A percentile compares a stretch with the other conserved stretches of the same genome.
phyloP scores from a whole-genome alignment of 345 rosid genomes.

The Punica granatum region DNA sequence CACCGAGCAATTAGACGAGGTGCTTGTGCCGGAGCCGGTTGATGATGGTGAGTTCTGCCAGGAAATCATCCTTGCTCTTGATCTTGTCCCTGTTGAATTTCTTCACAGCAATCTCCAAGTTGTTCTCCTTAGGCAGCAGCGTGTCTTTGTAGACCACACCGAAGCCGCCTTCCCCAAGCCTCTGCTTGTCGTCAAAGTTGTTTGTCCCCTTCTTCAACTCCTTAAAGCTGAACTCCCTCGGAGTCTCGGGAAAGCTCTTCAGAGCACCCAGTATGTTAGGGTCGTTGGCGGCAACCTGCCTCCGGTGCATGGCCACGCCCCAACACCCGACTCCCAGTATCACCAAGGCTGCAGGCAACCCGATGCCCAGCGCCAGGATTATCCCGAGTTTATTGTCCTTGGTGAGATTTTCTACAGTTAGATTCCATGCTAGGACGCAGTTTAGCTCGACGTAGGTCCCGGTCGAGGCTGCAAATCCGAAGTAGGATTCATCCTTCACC shows the following conservation, averaged over 20 bases:
- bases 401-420: constrained; percentile 35
- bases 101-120: constrained; percentile 43
- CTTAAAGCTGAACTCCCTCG: constrained; percentile 35
- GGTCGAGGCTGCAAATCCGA: constrained; percentile 53
- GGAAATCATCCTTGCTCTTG: constrained; percentile 44
- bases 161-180: constrained; percentile 53
- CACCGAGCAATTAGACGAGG: constrained; percentile 47
- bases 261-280: constrained; percentile 35
- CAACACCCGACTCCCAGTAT: constrained; percentile 4
- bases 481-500: constrained; percentile 33
- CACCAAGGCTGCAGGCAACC: constrained; percentile 13
- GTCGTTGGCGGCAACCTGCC: constrained; percentile 17
- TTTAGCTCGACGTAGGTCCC: constrained; percentile 34
- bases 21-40: constrained; percentile 54
- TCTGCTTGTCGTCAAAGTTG: constrained; percentile 41
- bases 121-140: constrained; percentile 25
- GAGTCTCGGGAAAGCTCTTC: constrained; percentile 42
- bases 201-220: constrained; percentile 55
- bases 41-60: constrained; percentile 55
- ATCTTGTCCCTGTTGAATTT: constrained; percentile 34
- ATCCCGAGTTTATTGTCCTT: not conserved
- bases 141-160: constrained; percentile 47
- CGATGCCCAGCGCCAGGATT: constrained; percentile 17
- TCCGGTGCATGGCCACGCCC: constrained; percentile 11
- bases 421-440: constrained; percentile 46